Base-by-base conservation (phyloP, 768 basidiomycete genomes). In the Macrocybe gigantea region DNA sequence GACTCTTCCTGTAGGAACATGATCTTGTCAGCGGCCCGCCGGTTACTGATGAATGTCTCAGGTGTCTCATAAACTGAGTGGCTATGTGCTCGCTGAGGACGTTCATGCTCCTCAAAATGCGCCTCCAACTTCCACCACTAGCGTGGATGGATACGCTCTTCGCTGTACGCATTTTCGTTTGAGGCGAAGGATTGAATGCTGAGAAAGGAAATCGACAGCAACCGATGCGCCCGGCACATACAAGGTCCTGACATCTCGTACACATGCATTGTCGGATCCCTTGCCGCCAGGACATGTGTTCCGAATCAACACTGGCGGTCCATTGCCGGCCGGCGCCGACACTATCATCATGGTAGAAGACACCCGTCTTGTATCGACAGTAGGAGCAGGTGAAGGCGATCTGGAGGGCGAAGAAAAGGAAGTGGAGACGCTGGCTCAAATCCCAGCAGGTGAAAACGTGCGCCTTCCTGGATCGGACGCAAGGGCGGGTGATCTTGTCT, bases 341-440 rank as follows among this genome's bases (percentile, higher is more conserved):
- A 69, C 88, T 0, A 83, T 93, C 2, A 83, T 95, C 63, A 94
- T 93, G 91, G 92, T 95, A 13, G 92, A 95, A 65, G 92, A 94
- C 60, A 94, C 92, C 0, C 77, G 79, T 48, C 72, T 95, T 6
- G 70, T 80, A n/a, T 79, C 79, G 2, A 75, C 78, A 1, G 51
- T 64, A 45, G 62, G 67, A 41, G 69, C 70, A 31, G 56, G 58
- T 3, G 60, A 68, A 13, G 66, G 68, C 12, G 54, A 62, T 33
- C 12, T 50, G 14, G 68, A 74, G 50, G 66, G 71, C 2, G 91
- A 93, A 58, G 91, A 94, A 62, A 69, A 72, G 22, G 76, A 82
- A 51, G 80, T 95, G 1, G 78, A 79, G 56, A 82, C 81, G 0
- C 71, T 90, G 2, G 82, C 67, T 1, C 77, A 81, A 50, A 74